Evolutionary conservation across 768 basidiomycete species (phyloP).

Genomic region (Rhizopogon vinicolor): DNA sequence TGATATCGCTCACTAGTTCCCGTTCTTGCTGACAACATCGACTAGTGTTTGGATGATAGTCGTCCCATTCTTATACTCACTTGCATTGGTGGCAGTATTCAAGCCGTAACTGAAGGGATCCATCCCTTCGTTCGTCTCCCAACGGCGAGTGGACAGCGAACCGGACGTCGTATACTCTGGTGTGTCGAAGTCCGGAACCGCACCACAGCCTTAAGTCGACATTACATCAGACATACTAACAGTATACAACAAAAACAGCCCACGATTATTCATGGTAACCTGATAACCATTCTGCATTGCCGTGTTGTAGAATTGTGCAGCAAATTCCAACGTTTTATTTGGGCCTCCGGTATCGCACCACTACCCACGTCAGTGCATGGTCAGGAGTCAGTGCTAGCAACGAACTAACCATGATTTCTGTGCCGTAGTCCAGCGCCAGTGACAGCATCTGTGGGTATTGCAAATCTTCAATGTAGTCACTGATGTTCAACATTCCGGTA

Average conservation of each 20-base stretch:
- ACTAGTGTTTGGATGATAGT: constrained; percentile 47
- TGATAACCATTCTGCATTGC: constrained; percentile 38
- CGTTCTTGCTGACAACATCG: constrained; percentile 59
- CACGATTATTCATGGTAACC: constrained; percentile 42
- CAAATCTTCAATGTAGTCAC: constrained; percentile 47
- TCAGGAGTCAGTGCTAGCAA: neutral
- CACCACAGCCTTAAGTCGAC: constrained; percentile 36
- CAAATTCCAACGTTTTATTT: constrained; percentile 40
- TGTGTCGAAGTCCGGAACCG: constrained; percentile 49
- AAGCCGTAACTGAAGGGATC: constrained; percentile 49
- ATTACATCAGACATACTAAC: neutral
- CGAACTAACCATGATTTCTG: constrained; percentile 47
- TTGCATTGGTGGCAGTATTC: constrained; percentile 36
- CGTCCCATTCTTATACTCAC: constrained; percentile 44
- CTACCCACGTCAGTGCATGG: constrained; percentile 19
- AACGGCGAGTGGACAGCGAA: constrained; percentile 40
- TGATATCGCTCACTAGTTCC: constrained; percentile 44
- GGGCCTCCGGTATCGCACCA: constrained; percentile 59
- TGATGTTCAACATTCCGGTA: constrained; percentile 44
- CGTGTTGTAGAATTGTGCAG: constrained; percentile 41
- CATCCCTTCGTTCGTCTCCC: constrained; percentile 60
- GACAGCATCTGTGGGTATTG: constrained; percentile 49
- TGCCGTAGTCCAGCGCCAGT: constrained; percentile 41
- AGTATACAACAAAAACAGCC: constrained; percentile 6
- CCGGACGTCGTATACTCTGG: constrained; percentile 50